A percentile compares a stretch with the other conserved stretches of the same genome.
phyloP scores from a whole-genome alignment of 495 filamentous ascomycete species.

The Lasiosphaeria miniovina region DNA sequence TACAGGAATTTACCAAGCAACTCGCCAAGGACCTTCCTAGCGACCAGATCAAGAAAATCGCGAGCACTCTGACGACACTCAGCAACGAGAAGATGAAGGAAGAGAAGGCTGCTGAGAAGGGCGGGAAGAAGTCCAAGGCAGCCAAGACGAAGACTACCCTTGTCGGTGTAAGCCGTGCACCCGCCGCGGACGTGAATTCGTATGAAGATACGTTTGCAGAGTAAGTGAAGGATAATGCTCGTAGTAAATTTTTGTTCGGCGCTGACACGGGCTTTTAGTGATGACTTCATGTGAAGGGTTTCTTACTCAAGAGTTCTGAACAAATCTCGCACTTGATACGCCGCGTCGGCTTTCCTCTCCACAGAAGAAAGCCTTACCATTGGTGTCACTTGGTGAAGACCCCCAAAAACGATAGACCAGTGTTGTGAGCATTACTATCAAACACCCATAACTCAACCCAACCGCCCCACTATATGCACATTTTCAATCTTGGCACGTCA shows the following conservation, averaged over 20 bases:
- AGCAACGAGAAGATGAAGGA: slow-evolving; percentile 99
- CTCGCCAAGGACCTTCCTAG: slow-evolving; percentile 83
- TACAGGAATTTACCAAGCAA: slow-evolving; percentile 86
- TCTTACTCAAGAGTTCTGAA: not conserved
- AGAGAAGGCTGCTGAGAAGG: slow-evolving; percentile 92
- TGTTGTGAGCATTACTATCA: too few relatives aligned
- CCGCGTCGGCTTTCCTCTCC: slow-evolving; percentile 3
- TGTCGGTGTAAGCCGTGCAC: slow-evolving; percentile 55
- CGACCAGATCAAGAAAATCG: slow-evolving; percentile 92
- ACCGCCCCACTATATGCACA: too few relatives aligned
- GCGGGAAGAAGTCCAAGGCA: slow-evolving; percentile 92
- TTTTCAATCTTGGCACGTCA: too few relatives aligned
- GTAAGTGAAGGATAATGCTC: slow-evolving; percentile 45
- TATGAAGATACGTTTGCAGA: slow-evolving; percentile 78
- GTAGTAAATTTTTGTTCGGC: not conserved
- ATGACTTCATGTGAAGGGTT: slow-evolving; percentile 51
- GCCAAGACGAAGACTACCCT: slow-evolving; percentile 89
- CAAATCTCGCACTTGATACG: slow-evolving; percentile 6
- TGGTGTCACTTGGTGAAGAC: not conserved
- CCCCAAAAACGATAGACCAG: too few relatives aligned
- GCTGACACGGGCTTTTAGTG: slow-evolving; percentile 33
- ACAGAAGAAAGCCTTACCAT: not conserved
- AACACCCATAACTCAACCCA: too few relatives aligned
- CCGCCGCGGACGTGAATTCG: slow-evolving; percentile 62
- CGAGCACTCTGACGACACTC: slow-evolving; percentile 75